Percentiles rank a stretch among this genome's conserved stretches.
Conservation (phyloP, 1,284 basidiomycete genomes). For the Prillingera fragicola region DNA sequence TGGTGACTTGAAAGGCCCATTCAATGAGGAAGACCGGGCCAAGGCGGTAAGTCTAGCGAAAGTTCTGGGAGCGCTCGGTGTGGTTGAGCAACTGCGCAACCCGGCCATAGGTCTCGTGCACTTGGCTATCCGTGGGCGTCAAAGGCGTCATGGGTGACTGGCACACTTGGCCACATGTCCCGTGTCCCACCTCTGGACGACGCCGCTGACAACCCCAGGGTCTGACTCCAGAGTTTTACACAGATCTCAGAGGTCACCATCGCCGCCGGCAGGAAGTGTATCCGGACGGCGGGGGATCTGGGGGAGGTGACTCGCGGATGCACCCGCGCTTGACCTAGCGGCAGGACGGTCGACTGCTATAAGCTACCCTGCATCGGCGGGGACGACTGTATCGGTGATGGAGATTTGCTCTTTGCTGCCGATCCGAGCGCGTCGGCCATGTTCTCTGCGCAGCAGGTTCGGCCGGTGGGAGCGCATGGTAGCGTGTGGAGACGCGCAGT, state of each 20-base stretch:
- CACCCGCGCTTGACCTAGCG: constrained; percentile 34
- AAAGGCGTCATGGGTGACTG: neutral
- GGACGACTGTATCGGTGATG: no score
- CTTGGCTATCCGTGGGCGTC: neutral
- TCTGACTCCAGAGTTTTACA: constrained; percentile 64
- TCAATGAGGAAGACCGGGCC: constrained; percentile 69
- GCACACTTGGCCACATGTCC: no score
- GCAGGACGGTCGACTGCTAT: neutral
- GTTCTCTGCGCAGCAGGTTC: neutral
- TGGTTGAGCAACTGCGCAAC: neutral
- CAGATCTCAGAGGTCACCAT: constrained; percentile 57
- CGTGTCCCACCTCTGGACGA: neutral
- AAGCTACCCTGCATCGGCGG: no score
- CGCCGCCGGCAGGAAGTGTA: constrained; percentile 7
- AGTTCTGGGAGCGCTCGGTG: neutral
- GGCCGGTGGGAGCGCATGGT: no score
- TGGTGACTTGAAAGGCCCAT: constrained; percentile 77
- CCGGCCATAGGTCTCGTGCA: neutral
- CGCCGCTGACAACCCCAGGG: constrained; percentile 45
- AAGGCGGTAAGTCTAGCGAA: constrained; percentile 58
- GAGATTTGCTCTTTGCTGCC: no score
- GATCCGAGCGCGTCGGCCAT: no score
- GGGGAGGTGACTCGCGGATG: constrained; percentile 36
- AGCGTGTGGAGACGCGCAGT: no score
- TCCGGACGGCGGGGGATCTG: constrained; percentile 8